Percentiles rank a stretch among this genome's conserved stretches.
phyloP scores from a whole-genome alignment of 106 monocot genomes.

The Xerophyta viscosa region DNA sequence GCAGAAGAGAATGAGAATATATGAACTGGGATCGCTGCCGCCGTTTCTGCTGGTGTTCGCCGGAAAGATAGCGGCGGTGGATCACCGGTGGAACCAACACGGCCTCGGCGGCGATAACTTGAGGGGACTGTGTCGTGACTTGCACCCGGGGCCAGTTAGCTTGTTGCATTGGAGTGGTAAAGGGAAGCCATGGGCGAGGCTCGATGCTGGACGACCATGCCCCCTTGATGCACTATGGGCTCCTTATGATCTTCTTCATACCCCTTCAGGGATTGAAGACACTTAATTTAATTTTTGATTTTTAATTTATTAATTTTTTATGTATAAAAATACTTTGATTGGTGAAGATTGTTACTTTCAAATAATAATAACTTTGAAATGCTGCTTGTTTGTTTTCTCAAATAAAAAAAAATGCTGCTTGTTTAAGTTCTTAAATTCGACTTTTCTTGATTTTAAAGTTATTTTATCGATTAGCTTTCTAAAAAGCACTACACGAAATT shows the following conservation, averaged over 20 bases:
- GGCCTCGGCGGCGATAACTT: slow-evolving; percentile 85
- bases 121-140: slow-evolving; percentile 57
- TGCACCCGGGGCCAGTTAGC: slow-evolving; percentile 85
- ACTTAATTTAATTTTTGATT: too few relatives aligned
- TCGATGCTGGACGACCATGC: slow-evolving; percentile 71
- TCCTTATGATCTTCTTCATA: slow-evolving; percentile 58
- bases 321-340: too few relatives aligned
- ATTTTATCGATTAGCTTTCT: too few relatives aligned
- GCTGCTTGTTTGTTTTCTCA: too few relatives aligned
- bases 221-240: slow-evolving; percentile 78
- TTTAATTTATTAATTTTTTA: too few relatives aligned
- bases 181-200: slow-evolving; percentile 84
- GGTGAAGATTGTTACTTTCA: too few relatives aligned
- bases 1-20: slow-evolving; percentile 79
- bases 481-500: too few relatives aligned
- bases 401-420: too few relatives aligned
- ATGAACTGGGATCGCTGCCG: slow-evolving; percentile 88
- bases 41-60: slow-evolving; percentile 80
- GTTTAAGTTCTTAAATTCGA: too few relatives aligned
- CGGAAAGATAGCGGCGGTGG: slow-evolving; percentile 66
- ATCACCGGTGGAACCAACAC: slow-evolving; percentile 96
- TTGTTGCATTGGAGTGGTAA: slow-evolving; percentile 94
- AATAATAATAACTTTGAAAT: too few relatives aligned
- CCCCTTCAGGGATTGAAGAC: too few relatives aligned
- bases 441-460: too few relatives aligned